phyloP scores from a whole-genome alignment of 495 filamentous ascomycete species.

The Letharia columbiana region DNA sequence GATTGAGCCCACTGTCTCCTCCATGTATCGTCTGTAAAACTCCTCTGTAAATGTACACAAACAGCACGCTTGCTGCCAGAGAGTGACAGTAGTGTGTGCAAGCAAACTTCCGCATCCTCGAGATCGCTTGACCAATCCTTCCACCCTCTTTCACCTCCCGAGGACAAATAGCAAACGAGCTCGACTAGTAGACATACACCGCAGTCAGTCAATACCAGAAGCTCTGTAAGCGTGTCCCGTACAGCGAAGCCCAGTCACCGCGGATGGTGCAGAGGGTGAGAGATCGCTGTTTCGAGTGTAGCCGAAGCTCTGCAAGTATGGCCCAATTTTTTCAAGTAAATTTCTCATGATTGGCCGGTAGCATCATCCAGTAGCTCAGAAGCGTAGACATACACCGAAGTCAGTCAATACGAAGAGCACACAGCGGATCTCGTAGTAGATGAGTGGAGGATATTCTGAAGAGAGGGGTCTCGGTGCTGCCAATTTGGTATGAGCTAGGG shows the following conservation, averaged over 20 bases:
- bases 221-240: neutral
- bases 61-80: neutral
- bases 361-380: conserved; percentile 1
- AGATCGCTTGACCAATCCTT: neutral
- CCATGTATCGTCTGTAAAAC: neutral
- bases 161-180: neutral
- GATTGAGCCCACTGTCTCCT: neutral
- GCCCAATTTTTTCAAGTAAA: neutral
- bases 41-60: too few relatives aligned
- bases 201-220: conserved; percentile 10
- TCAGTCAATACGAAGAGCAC: conserved; percentile 5
- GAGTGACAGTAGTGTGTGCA: neutral
- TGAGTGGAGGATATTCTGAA: neutral
- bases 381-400: conserved; percentile 5
- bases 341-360: neutral
- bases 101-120: neutral
- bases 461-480: neutral
- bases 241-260: neutral
- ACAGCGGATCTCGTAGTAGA: neutral
- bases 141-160: neutral
- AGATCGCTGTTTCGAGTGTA: neutral
- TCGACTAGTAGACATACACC: conserved; percentile 15
- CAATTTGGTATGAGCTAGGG: neutral
- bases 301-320: neutral
- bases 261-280: neutral